Evolutionary conservation across 352 stramenopile species (phyloP).

Genomic region (Pythium insidiosum): DNA sequence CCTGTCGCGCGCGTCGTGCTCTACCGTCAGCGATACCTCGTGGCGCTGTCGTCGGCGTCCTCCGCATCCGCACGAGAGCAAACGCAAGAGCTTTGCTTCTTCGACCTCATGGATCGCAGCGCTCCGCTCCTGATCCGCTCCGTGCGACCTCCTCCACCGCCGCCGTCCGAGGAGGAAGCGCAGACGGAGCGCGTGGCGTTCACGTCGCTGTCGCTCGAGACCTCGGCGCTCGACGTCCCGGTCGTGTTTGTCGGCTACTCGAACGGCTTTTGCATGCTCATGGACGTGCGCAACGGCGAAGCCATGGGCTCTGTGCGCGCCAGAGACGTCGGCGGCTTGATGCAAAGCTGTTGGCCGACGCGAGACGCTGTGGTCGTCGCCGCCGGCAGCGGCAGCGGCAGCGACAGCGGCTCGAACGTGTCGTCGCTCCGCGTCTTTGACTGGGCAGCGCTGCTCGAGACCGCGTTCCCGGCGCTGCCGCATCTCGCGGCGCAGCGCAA

Average conservation of each 20-base stretch:
- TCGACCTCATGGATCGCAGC: slow-evolving; percentile 22
- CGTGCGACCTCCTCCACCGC: slow-evolving; percentile 14
- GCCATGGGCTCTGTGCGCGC: slow-evolving; percentile 29
- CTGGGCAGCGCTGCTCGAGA: slow-evolving; percentile 38
- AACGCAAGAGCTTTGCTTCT: slow-evolving; percentile 43
- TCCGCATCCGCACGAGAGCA: too few species aligned
- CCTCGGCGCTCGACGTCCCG: slow-evolving; percentile 21
- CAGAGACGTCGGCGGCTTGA: background rate
- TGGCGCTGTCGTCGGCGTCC: slow-evolving; percentile 20
- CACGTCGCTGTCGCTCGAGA: slow-evolving; percentile 8
- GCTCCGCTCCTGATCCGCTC: slow-evolving; percentile 21
- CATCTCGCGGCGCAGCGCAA: slow-evolving; percentile 11
- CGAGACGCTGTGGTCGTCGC: slow-evolving; percentile 12
- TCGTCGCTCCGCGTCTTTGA: slow-evolving; percentile 9
- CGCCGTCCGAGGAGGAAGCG: too few species aligned
- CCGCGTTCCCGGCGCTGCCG: slow-evolving; percentile 19
- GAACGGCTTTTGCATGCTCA: slow-evolving; percentile 33
- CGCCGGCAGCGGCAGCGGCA: too few species aligned
- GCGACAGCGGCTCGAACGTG: background rate
- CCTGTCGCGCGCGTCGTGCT: slow-evolving; percentile 5
- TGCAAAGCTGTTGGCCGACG: background rate
- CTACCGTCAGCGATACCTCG: slow-evolving; percentile 19
- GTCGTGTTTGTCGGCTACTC: slow-evolving; percentile 34
- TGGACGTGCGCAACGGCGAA: slow-evolving; percentile 32
- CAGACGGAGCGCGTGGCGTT: slow-evolving; percentile 11